Base-by-base conservation (phyloP, 1,284 basidiomycete genomes). In the Melampsora americana region DNA sequence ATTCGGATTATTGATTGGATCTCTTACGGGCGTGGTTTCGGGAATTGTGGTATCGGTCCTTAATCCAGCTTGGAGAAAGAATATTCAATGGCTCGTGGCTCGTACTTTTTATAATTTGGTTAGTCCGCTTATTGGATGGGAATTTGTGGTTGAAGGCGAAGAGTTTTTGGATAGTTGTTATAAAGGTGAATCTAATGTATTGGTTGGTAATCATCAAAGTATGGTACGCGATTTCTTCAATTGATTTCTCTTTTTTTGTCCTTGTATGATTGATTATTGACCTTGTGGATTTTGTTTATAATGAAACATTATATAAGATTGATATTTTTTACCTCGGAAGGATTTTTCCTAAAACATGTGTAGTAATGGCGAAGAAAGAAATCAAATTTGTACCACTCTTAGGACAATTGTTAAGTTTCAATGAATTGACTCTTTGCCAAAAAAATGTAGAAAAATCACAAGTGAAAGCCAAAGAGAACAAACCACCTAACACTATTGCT, bases 301-400 rank as follows among this genome's bases (percentile, higher is more conserved):
- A 7, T 11, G 5, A 35, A n/a, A 35, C n/a, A 20, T 35, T 66
- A n/a, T n/a, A n/a, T n/a, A 39, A 74, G 72, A 79, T 83, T 66
- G 82, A 83, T 73, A 82, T 83, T 50, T 67, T 83, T n/a, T 83
- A 90, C 80, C 86, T 99, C 70, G 95, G 91, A 77, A 88, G 92
- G 78, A 88, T 95, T 79, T 92, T 97, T 85, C 95, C 94, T 14
- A 87, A 87, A 78, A 86, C 87, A 78, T 87, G 92, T 6, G 87
- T 90, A 28, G 95, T 99, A 81, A 94, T 95, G 89, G 90, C 94
- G 23, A 99, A 99, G 86, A 90, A 91, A 81, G 92, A 94, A 77
- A 85, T 99, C 42, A 89, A 91, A 80, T 95, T 87, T 86, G 86
- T 88, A 0, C 96, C 96, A 0, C 78, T 90, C 4, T 86, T 99